Base-by-base conservation (phyloP, 192 early-diverging fungal species). In the Funneliformis geosporum region DNA sequence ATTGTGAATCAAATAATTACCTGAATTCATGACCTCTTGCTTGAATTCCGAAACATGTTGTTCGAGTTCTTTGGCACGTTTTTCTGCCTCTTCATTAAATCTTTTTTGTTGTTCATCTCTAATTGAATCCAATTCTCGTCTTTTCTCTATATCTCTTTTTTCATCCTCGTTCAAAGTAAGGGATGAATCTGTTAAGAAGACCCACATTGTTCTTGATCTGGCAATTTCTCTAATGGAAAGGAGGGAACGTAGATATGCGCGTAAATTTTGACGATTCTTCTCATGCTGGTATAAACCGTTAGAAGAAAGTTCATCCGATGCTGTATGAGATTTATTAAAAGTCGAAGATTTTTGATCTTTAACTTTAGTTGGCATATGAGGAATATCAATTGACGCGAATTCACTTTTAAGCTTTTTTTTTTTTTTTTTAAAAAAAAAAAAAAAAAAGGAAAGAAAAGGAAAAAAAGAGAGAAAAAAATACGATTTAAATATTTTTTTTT, bases 201-300 rank as follows among this genome's bases (percentile, higher is more conserved):
- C 23, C 10, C 47, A 46, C 67, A 90, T 83, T 11, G 75, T 38
- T 8, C 59, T 38, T 5, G 83, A 85, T 50, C 65, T 68, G 10
- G 85, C 78, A 9, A 88, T 43, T 21, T 80, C 75, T 12, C 72
- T 75, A 8, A 83, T 62, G 2, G 65, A 80, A 40, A 83, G 81
- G 0, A 90, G 47, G 11, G 82, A 76, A 38, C 81, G 83, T 5
- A 90, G 59, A 27, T 86, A 89, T 0, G 82, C 84, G 33, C 86
- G 83, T 21, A 87, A 80, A 28, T 82, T 77, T 65, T 87, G 64
- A 1, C 89, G 83, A 79, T 90, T 87, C 69, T 86, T 88, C 75
- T 90, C 89, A 7, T 85, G 82, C 11, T 83, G 80, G 16, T 64
- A 64, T 55, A 21, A 6, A 55, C 18, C 50, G 16, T 55, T 55